Conservation (phyloP, 2,329 filamentous ascomycete genomes). For the Ceratocystis lukuohia region DNA sequence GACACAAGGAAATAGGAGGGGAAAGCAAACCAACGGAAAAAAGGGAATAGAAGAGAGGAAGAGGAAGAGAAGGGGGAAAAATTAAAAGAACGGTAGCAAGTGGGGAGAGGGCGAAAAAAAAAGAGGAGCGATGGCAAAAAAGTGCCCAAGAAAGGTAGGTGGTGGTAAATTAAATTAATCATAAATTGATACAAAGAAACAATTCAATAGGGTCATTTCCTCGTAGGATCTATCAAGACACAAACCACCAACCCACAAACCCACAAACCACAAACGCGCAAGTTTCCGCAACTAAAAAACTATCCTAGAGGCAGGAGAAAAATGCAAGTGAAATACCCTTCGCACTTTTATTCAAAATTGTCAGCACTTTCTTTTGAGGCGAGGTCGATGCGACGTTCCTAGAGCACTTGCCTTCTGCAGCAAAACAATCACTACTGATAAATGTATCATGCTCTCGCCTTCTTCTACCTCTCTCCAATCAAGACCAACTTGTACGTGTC, state of each 20-base stretch:
- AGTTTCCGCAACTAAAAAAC: not conserved
- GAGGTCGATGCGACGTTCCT: not conserved
- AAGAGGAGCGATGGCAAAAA: not conserved
- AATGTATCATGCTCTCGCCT: not conserved
- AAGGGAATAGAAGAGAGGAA: not conserved
- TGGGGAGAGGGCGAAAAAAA: not conserved
- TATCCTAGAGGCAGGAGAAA: too few species aligned
- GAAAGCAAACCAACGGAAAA: not conserved
- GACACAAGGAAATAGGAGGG: not conserved
- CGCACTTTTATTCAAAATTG: not conserved
- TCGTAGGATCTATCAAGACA: not conserved
- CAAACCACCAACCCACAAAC: not conserved
- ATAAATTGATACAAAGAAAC: not conserved
- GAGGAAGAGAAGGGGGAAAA: not conserved
- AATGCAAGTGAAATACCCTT: not conserved
- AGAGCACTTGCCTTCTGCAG: not conserved
- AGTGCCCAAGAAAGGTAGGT: not conserved
- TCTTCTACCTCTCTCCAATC: not conserved
- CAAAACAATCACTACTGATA: not conserved
- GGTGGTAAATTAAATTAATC: not conserved
- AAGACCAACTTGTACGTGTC: not conserved
- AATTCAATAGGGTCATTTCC: not conserved
- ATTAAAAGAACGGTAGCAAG: not conserved
- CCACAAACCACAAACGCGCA: not conserved
- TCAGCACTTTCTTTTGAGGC: conserved; percentile 9